Evolutionary conservation across 2,329 filamentous ascomycete species (phyloP), one percentile per base, ranked within the genome.

Genomic region (Helotiales sp.): DNA sequence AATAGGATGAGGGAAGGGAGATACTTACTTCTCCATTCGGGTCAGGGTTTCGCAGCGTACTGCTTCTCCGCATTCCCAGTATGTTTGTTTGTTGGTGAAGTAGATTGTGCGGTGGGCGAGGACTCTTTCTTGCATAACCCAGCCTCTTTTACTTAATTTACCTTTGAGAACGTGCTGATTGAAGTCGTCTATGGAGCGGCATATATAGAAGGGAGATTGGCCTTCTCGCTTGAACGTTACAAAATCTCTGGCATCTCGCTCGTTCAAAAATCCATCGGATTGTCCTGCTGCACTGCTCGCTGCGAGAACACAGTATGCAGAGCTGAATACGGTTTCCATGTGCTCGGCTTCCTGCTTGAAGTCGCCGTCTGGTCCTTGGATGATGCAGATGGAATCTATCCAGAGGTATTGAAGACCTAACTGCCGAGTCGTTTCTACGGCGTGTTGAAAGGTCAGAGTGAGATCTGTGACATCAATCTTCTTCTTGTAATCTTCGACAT

Each of bases 51-150:
- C 73, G 31, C 71, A 75, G 1, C 68, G 61, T 0, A 76, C 67
- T 0, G 73, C 69, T 0, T 63, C 48, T 5, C 74, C 71, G 34
- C 76, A 77, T 42, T 75, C 74, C 66, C 69, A 77, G 22, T 76
- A 74, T 1, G 71, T 69, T 56, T 77, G 72, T 0, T 57, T 57
- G 1, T 67, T 38, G 0, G 73, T 70, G 55, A 75, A 78, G 46
- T 71, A 73, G 12, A 77, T 71, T 0, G 70, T 72, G 9, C 76
- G 65, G 8, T 70, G 67, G 0, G 74, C 69, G 2, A 77, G 59
- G 0, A 67, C 70, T n/a, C 70, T 64, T 55, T 77, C 75, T 54
- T 77, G 75, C 15, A 76, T 38, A 1, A 76, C 74, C 76, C 75
- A 77, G 0, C 71, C 75, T 3, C 75, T 63, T 12, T 59, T 64